Evolutionary conservation across 306 rosid species (phyloP).

Genomic region (Pueraria montana): DNA sequence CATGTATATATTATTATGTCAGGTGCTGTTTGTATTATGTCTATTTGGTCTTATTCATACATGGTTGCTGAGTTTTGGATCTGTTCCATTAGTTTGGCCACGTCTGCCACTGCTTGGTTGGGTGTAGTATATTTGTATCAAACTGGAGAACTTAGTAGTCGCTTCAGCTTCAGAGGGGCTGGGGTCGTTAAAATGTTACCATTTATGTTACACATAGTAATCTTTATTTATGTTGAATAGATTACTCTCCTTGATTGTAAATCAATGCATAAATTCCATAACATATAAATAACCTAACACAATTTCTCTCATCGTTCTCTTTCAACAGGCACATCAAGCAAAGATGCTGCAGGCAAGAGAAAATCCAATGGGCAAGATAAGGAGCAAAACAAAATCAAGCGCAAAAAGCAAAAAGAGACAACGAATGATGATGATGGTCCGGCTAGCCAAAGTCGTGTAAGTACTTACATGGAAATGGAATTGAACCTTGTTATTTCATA

Average conservation of each 20-base stretch:
- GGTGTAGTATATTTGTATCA: slow-evolving; percentile 22
- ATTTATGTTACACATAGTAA: neutral
- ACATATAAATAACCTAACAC: slow-evolving; percentile 13
- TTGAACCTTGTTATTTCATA: slow-evolving; percentile 6
- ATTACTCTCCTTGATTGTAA: neutral
- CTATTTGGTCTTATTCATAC: neutral
- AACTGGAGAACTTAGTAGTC: slow-evolving; percentile 10
- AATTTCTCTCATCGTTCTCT: slow-evolving; percentile 3
- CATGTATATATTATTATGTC: neutral
- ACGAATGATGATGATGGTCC: slow-evolving; percentile 28
- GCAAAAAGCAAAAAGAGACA: slow-evolving; percentile 15
- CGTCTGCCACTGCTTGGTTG: neutral
- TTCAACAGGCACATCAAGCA: slow-evolving; percentile 38
- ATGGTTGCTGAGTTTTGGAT: neutral
- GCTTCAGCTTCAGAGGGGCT: neutral
- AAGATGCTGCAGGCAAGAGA: slow-evolving; percentile 38
- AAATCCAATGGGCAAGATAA: slow-evolving; percentile 32
- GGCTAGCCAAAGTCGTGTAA: slow-evolving; percentile 49
- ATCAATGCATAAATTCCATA: slow-evolving; percentile 26
- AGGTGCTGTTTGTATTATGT: neutral
- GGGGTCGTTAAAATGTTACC: neutral
- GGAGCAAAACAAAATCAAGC: slow-evolving; percentile 21
- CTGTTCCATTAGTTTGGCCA: slow-evolving; percentile 1
- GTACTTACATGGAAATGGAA: slow-evolving; percentile 35
- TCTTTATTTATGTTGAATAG: neutral